Percentiles rank a stretch among this genome's conserved stretches.
These are phyloP conservation scores for Trichosanthes truncata DNA, from an alignment of 306 rosid genomes.

Conservation along the genomic window DNA sequence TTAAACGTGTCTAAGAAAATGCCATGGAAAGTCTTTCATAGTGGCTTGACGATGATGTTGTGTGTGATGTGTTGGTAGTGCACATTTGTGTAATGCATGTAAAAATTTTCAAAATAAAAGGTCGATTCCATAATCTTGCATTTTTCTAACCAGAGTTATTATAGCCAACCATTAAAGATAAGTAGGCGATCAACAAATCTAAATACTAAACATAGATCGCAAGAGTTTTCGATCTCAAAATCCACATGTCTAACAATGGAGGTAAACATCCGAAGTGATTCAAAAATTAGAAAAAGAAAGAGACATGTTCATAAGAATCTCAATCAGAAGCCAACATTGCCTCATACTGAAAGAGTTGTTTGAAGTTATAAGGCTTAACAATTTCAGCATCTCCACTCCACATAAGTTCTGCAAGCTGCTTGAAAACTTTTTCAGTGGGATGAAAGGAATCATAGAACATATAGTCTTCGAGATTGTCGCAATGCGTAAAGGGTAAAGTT, in stretches of 20 bases:
- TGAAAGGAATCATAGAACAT: constrained; percentile 39
- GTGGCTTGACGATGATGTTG: no score
- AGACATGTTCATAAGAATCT: neutral
- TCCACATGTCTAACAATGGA: neutral
- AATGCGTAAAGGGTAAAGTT: constrained; percentile 17
- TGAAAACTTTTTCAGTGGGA: constrained; percentile 24
- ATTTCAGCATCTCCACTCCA: constrained; percentile 26
- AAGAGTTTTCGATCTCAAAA: neutral
- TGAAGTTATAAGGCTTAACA: constrained; percentile 24
- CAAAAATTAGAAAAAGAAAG: no score
- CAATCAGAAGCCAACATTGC: neutral
- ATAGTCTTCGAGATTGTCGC: constrained; percentile 18
- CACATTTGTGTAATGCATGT: no score
- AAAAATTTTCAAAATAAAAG: no score
- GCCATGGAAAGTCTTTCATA: no score
- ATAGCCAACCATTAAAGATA: no score
- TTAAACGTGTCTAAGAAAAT: no score
- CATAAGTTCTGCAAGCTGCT: constrained; percentile 18
- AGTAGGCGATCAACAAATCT: no score
- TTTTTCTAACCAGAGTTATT: no score
- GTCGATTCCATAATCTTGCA: no score
- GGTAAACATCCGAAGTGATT: neutral
- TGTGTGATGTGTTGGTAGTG: no score
- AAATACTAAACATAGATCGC: no score
- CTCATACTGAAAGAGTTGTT: neutral